These are phyloP conservation scores for Fusarium paranaense DNA, from an alignment of 2,329 filamentous ascomycete species.

Conservation along the genomic window DNA sequence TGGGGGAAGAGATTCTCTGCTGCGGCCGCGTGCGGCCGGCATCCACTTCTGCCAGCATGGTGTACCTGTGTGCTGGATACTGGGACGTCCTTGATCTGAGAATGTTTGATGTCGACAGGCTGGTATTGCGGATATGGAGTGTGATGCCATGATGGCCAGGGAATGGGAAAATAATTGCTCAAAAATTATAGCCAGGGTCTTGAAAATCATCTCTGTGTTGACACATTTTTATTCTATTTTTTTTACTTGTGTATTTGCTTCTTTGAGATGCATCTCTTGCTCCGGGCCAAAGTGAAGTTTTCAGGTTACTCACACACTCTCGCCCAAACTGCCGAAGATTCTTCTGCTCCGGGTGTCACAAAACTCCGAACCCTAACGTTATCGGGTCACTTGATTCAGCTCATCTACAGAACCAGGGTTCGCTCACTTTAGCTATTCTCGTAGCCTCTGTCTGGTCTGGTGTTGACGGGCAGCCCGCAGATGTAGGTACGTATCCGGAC, in stretches of 20 bases:
- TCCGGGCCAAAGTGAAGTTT: not conserved
- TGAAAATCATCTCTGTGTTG: not conserved
- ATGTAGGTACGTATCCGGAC: not conserved
- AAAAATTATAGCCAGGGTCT: not conserved
- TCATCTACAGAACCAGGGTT: not conserved
- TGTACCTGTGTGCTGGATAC: not conserved
- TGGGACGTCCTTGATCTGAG: not conserved
- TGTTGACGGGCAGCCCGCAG: not conserved
- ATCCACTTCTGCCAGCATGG: not conserved
- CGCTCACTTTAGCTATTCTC: not conserved
- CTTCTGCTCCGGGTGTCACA: not conserved
- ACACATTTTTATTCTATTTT: not conserved
- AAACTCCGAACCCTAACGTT: not conserved
- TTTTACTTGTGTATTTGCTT: not conserved
- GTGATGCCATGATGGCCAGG: not conserved
- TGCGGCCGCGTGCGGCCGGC: not conserved
- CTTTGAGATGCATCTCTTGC: not conserved
- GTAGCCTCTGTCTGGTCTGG: not conserved
- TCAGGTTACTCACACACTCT: not conserved
- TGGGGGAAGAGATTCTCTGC: not conserved
- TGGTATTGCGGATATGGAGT: not conserved
- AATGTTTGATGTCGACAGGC: not conserved
- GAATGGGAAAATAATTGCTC: not conserved
- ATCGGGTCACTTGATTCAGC: constrained; percentile 4
- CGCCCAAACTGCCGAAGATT: not conserved